Conservation (phyloP, 2,329 filamentous ascomycete genomes). For the Phialophora verrucosa region DNA sequence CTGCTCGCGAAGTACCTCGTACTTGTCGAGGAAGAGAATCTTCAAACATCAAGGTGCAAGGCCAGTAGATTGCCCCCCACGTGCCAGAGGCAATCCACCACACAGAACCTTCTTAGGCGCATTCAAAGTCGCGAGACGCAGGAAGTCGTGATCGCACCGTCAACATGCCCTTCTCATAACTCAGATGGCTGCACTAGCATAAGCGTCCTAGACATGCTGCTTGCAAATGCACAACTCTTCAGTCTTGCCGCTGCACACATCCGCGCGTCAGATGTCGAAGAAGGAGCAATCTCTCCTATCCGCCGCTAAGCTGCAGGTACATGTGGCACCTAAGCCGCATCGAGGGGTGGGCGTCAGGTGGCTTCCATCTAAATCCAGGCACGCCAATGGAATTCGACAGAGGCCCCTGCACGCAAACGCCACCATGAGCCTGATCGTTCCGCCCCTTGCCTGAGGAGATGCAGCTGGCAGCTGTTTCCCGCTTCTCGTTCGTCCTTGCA, state of each 20-base stretch:
- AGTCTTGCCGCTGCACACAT: background rate
- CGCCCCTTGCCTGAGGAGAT: slow-evolving; percentile 4
- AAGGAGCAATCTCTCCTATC: slow-evolving; percentile 30
- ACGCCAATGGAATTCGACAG: slow-evolving; percentile 34
- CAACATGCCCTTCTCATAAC: background rate
- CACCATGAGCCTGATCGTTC: slow-evolving; percentile 1
- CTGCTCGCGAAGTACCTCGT: background rate
- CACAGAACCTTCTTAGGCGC: background rate
- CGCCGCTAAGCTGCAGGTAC: slow-evolving; percentile 31
- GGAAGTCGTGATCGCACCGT: background rate
- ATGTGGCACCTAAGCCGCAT: slow-evolving; percentile 23
- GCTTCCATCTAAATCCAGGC: slow-evolving; percentile 32
- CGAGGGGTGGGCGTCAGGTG: slow-evolving; percentile 20
- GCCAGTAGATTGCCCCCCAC: background rate
- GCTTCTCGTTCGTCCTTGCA: slow-evolving; percentile 8
- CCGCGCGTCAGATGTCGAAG: slow-evolving; percentile 7
- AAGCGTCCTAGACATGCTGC: background rate
- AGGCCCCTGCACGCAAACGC: background rate
- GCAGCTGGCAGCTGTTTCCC: slow-evolving; percentile 3
- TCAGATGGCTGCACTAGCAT: background rate
- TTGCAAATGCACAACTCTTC: slow-evolving; percentile 1
- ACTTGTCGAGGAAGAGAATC: background rate
- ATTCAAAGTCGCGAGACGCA: background rate
- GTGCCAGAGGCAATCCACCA: background rate
- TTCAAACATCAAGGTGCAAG: background rate